phyloP scores from a whole-genome alignment of 2,329 filamentous ascomycete genomes.

The Ophiostoma australiae region DNA sequence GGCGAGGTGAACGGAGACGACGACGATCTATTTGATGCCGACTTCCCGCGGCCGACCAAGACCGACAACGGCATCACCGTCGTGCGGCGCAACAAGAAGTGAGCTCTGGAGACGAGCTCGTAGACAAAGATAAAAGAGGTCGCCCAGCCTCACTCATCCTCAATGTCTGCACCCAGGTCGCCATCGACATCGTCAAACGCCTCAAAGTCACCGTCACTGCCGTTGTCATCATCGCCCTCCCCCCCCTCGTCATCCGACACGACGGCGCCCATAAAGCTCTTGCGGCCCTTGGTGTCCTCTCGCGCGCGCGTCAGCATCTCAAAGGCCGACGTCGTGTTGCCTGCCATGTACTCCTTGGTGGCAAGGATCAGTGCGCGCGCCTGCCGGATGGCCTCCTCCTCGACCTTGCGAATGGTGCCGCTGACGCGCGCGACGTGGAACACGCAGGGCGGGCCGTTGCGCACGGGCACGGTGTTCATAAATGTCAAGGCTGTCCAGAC shows the following conservation, averaged over 20 bases:
- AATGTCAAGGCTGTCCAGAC: constrained; percentile 87
- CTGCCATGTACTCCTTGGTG: constrained; percentile 51
- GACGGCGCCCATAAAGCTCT: constrained; percentile 41
- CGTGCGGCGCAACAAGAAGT: constrained; percentile 55
- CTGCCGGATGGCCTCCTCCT: constrained; percentile 80
- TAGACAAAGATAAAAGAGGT: not conserved
- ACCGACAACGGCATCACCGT: constrained; percentile 61
- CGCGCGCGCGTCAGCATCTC: constrained; percentile 32
- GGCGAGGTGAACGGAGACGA: constrained; percentile 31
- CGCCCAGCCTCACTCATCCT: constrained; percentile 4
- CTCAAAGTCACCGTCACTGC: not conserved
- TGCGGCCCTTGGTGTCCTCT: constrained; percentile 28
- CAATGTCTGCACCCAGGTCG: constrained; percentile 34
- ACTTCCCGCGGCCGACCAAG: constrained; percentile 22
- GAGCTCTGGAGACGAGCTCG: not conserved
- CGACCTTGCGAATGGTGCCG: constrained; percentile 86
- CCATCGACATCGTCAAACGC: constrained; percentile 33
- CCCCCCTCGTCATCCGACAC: constrained; percentile 46
- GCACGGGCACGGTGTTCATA: constrained; percentile 63
- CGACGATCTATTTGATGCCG: constrained; percentile 37
- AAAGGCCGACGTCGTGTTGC: constrained; percentile 34
- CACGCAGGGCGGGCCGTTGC: constrained; percentile 61
- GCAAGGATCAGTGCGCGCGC: constrained; percentile 67
- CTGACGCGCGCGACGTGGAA: constrained; percentile 82
- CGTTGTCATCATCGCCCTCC: constrained; percentile 40